A percentile compares a stretch with the other conserved stretches of the same genome.
These are phyloP conservation scores for Plasmodium chabaudi DNA, from an alignment of 169 alveolate species.

Conservation along the genomic window DNA sequence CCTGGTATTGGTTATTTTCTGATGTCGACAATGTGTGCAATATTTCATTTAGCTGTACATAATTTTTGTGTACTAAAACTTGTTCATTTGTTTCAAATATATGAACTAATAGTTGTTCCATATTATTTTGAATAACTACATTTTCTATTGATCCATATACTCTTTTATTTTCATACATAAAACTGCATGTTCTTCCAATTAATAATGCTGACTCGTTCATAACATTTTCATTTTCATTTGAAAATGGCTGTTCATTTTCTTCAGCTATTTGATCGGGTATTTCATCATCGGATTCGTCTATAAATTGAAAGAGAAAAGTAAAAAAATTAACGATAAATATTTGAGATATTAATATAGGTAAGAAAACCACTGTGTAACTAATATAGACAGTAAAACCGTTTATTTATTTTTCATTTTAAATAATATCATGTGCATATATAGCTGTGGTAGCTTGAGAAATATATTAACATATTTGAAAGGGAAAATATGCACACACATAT, in stretches of 20 bases:
- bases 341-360: no score
- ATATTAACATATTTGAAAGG: no score
- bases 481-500: background rate
- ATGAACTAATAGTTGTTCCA: constrained; percentile 24
- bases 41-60: constrained; percentile 50
- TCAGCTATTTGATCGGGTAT: background rate
- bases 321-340: background rate
- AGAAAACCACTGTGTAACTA: no score
- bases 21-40: constrained; percentile 17
- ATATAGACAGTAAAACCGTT: no score
- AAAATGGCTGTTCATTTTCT: constrained; percentile 13
- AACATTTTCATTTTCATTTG: background rate
- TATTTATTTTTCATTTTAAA: no score
- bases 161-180: constrained; percentile 46
- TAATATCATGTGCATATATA: background rate
- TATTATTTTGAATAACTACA: constrained; percentile 32
- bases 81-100: constrained; percentile 42
- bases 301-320: background rate
- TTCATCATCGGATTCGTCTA: constrained; percentile 28
- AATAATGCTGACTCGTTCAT: constrained; percentile 38
- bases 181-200: constrained; percentile 63
- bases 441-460: no score
- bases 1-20: constrained; percentile 56
- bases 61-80: constrained; percentile 33
- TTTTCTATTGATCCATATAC: constrained; percentile 50